phyloP scores from a whole-genome alignment of 768 basidiomycete genomes.

The Pisolithus orientalis region DNA sequence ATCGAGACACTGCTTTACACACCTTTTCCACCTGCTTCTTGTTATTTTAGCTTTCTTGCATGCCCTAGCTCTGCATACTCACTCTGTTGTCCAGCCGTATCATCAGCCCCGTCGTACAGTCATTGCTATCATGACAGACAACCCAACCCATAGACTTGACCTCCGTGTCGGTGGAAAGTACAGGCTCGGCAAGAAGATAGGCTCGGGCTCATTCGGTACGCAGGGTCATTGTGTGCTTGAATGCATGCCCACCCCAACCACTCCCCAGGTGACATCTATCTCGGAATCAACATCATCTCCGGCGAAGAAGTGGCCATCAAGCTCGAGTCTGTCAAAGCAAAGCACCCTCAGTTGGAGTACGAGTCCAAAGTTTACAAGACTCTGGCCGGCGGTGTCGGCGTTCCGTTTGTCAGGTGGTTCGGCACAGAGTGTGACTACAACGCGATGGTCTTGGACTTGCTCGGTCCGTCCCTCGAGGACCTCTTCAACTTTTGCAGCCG shows the following conservation, averaged over 20 bases:
- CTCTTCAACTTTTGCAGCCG: conserved; percentile 95
- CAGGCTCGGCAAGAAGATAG: conserved; percentile 98
- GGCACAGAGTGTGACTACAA: conserved; percentile 98
- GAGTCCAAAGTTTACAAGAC: conserved; percentile 95
- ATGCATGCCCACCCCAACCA: conserved; percentile 6
- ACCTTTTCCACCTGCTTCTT: conserved; percentile 24
- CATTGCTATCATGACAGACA: conserved; percentile 60
- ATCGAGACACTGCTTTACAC: conserved; percentile 27
- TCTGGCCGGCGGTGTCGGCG: conserved; percentile 97
- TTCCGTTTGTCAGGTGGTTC: conserved; percentile 96
- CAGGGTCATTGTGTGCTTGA: conserved; percentile 9
- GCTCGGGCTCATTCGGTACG: conserved; percentile 95
- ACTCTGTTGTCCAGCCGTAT: conserved; percentile 5
- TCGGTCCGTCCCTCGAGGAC: conserved; percentile 88
- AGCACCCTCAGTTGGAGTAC: conserved; percentile 99
- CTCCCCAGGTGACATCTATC: conserved; percentile 87
- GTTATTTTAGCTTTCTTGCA: conserved; percentile 13
- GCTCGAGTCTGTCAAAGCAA: conserved; percentile 99
- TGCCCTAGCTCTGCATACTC: conserved; percentile 10
- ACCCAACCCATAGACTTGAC: conserved; percentile 66
- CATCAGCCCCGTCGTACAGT: conserved; percentile 3
- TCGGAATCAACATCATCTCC: conserved; percentile 99
- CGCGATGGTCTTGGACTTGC: conserved; percentile 97
- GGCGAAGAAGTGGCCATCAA: conserved; percentile 99
- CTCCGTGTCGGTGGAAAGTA: conserved; percentile 92